Evolutionary conservation across 139 green algal species (phyloP), one percentile per base, ranked within the genome.

Genomic region (Chara braunii): DNA sequence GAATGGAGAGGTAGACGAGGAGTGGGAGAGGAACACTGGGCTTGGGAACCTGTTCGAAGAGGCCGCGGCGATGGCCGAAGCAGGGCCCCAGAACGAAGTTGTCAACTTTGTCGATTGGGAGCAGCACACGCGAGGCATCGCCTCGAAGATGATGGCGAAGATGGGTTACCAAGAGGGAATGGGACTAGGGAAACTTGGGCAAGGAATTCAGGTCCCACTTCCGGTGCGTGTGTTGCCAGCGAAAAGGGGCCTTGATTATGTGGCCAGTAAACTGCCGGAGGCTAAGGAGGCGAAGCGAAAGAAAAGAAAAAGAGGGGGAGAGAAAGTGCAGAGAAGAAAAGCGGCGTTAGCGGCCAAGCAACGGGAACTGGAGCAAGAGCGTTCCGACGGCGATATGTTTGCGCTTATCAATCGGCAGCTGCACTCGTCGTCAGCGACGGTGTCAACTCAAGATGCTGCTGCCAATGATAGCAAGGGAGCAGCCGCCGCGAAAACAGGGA

Each of bases 81-180:
- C 62, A 18, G 54, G 62, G 12, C n/a, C 26, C 8, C 54, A 72
- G 53, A 36, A 29, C 6, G 62, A 74, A n/a, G 62, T 43, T 23
- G 29, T 48, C 35, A 11, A 14, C 18, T 74, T 75, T 64, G 66
- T 60, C 11, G 43, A 5, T 30, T 75, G 66, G 66, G 66, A 75
- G 66, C 14, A 67, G 60, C 60, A 75, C 66, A 75, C 66, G n/a
- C 66, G 66, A 12, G 66, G 66, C 5, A 50, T 75, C 34, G 66
- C 66, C 2, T 74, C 60, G 23, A 64, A 62, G 26, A 14, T 75
- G 11, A 75, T 75, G 66, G 66, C 60, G 3, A 14, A n/a, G 34
- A 75, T 75, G 66, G 66, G 66, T 12, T 75, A 55, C 43, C 14
- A 28, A 29, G 18, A 5, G 3, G 66, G 66, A 12, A n/a, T 9